Conservation (phyloP, 805 yeast genomes). For the Yarrowia osloensis region DNA sequence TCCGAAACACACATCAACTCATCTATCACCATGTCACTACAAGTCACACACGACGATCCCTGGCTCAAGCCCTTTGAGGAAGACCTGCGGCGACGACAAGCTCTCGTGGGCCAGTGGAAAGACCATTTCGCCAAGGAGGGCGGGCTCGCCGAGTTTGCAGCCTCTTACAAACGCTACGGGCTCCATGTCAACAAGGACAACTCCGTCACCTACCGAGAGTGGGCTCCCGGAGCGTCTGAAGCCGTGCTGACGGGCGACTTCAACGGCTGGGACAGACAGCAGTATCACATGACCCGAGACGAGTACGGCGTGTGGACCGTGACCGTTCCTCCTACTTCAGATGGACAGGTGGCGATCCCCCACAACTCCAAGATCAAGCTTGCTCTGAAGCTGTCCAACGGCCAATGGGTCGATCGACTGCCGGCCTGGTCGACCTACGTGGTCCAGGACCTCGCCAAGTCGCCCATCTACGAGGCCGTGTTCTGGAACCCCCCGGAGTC, state of each 20-base stretch:
- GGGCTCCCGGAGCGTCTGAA: slow-evolving; percentile 82
- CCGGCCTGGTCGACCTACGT: slow-evolving; percentile 91
- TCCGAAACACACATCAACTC: not conserved
- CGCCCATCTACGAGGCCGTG: slow-evolving; percentile 72
- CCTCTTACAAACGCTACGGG: slow-evolving; percentile 76
- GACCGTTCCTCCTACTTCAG: slow-evolving; percentile 54
- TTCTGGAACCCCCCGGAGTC: slow-evolving; percentile 82
- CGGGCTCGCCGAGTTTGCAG: slow-evolving; percentile 68
- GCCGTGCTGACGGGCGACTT: slow-evolving; percentile 91
- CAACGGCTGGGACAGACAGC: slow-evolving; percentile 71
- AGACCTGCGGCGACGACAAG: slow-evolving; percentile 69
- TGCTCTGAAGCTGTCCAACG: slow-evolving; percentile 57
- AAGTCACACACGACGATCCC: slow-evolving; percentile 54
- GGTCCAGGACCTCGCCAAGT: slow-evolving; percentile 55
- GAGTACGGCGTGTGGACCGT: slow-evolving; percentile 72
- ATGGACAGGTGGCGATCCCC: slow-evolving; percentile 64
- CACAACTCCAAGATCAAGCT: slow-evolving; percentile 77
- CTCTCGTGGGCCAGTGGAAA: slow-evolving; percentile 64
- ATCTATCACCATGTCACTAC: not conserved
- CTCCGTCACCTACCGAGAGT: slow-evolving; percentile 68
- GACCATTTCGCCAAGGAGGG: slow-evolving; percentile 61
- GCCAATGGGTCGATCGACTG: slow-evolving; percentile 71
- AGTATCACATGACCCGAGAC: slow-evolving; percentile 57
- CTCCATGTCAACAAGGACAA: slow-evolving; percentile 62
- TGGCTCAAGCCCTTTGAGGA: slow-evolving; percentile 78